Conservation (phyloP, 768 basidiomycete genomes). For the Termitomyces sp. region DNA sequence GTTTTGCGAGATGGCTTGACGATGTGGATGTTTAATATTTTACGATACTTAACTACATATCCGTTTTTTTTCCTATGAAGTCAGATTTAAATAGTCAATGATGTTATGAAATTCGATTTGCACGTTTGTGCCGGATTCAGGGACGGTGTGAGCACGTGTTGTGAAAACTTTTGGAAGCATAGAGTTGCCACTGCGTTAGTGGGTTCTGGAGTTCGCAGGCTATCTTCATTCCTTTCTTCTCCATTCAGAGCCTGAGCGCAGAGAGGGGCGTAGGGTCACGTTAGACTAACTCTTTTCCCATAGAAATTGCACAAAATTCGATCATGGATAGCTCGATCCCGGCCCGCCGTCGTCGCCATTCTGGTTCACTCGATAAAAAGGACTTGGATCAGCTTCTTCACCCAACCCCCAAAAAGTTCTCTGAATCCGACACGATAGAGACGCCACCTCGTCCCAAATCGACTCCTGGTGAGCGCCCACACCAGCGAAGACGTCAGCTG, state of each 20-base stretch:
- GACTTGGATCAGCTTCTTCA: constrained; percentile 20
- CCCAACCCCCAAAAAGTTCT: constrained; percentile 16
- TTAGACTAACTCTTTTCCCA: neutral
- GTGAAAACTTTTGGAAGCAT: constrained; percentile 6
- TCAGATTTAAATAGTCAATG: constrained; percentile 5
- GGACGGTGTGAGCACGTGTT: constrained; percentile 8
- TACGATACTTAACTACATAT: constrained; percentile 3
- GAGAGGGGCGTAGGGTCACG: neutral
- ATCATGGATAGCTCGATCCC: constrained; percentile 25
- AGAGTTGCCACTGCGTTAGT: neutral
- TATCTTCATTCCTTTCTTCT: neutral
- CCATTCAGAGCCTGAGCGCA: neutral
- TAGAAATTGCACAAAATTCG: constrained; percentile 1
- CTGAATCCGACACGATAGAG: constrained; percentile 23
- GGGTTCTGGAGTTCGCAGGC: neutral
- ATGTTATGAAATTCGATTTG: constrained; percentile 3
- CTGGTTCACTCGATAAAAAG: constrained; percentile 42
- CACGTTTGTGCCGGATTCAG: neutral
- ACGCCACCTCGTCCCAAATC: constrained; percentile 72
- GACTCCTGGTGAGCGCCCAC: constrained; percentile 61
- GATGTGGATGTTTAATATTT: constrained; percentile 6
- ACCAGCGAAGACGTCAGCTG: constrained; percentile 39
- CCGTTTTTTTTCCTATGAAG: neutral
- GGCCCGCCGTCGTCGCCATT: constrained; percentile 59
- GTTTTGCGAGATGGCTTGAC: constrained; percentile 1